phyloP scores from a whole-genome alignment of 306 rosid genomes.

The Sicyos baderoa region DNA sequence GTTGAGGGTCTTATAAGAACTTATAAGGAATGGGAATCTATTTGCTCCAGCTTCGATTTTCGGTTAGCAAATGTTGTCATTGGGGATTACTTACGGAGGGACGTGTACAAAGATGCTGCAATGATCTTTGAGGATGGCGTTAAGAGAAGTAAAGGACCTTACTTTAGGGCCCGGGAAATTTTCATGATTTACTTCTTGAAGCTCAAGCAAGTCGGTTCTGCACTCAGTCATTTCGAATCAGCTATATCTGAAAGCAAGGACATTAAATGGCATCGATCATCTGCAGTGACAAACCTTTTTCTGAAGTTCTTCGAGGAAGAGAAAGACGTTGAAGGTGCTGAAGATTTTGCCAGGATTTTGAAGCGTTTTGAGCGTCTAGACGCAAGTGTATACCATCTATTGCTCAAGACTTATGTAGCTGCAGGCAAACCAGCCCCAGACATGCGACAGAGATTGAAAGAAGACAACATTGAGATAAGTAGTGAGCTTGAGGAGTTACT shows the following conservation, averaged over 20 bases:
- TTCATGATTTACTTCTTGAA: constrained; percentile 51
- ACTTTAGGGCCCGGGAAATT: constrained; percentile 41
- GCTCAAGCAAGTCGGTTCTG: constrained; percentile 34
- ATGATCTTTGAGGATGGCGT: constrained; percentile 38
- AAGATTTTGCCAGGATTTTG: constrained; percentile 48
- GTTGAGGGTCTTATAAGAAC: constrained; percentile 42
- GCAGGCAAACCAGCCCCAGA: constrained; percentile 34
- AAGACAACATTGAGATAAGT: constrained; percentile 28
- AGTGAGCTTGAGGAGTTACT: constrained; percentile 33
- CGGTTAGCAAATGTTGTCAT: constrained; percentile 39
- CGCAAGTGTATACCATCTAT: constrained; percentile 32
- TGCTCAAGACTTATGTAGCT: constrained; percentile 38
- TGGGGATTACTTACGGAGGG: constrained; percentile 45
- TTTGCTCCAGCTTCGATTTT: constrained; percentile 36
- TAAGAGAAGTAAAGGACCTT: constrained; percentile 44
- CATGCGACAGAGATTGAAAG: constrained; percentile 31
- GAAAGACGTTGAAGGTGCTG: constrained; percentile 50
- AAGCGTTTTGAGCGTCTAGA: constrained; percentile 35
- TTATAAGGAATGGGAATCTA: constrained; percentile 69
- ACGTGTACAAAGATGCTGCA: constrained; percentile 51
- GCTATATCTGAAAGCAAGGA: constrained; percentile 35
- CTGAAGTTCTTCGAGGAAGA: constrained; percentile 50
- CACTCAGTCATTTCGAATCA: constrained; percentile 43
- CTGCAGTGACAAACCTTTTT: constrained; percentile 34
- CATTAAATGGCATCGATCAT: constrained; percentile 39